Evolutionary conservation across 768 basidiomycete species (phyloP).

Genomic region (Chiua virens): DNA sequence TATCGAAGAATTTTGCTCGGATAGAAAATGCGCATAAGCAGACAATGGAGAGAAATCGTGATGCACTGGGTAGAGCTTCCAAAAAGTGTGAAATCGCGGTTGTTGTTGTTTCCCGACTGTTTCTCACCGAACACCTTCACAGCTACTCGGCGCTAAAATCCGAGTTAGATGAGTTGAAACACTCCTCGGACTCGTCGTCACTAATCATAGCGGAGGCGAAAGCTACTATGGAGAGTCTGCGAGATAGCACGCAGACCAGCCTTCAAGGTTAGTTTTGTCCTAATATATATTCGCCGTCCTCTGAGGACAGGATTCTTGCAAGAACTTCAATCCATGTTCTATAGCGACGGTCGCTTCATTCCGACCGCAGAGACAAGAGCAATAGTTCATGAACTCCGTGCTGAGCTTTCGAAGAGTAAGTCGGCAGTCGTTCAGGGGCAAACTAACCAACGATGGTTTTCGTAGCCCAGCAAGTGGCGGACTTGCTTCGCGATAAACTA

Average conservation of each 20-base stretch:
- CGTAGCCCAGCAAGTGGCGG: constrained; percentile 48
- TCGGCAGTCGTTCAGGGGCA: background rate
- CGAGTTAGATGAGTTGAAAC: constrained; percentile 28
- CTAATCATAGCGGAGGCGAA: constrained; percentile 24
- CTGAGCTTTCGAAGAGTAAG: constrained; percentile 37
- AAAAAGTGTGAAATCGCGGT: constrained; percentile 17
- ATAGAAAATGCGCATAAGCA: constrained; percentile 15
- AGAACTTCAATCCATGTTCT: constrained; percentile 33
- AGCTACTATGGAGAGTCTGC: constrained; percentile 27
- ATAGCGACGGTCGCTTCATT: constrained; percentile 27
- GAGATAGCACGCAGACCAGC: constrained; percentile 15
- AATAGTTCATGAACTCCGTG: constrained; percentile 34
- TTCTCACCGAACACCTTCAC: background rate
- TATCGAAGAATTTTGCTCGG: constrained; percentile 15
- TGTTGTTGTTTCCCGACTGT: background rate
- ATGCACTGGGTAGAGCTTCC: constrained; percentile 14
- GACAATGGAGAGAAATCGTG: constrained; percentile 12
- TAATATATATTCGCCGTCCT: background rate
- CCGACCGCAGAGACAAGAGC: constrained; percentile 26
- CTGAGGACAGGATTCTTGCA: background rate
- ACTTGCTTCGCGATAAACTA: constrained; percentile 48
- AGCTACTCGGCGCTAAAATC: constrained; percentile 34
- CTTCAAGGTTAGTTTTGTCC: constrained; percentile 27
- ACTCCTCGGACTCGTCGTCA: constrained; percentile 21
- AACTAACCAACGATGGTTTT: constrained; percentile 6